Evolutionary conservation across 2,329 filamentous ascomycete species (phyloP).

Genomic region (Fusarium gaditjirri): DNA sequence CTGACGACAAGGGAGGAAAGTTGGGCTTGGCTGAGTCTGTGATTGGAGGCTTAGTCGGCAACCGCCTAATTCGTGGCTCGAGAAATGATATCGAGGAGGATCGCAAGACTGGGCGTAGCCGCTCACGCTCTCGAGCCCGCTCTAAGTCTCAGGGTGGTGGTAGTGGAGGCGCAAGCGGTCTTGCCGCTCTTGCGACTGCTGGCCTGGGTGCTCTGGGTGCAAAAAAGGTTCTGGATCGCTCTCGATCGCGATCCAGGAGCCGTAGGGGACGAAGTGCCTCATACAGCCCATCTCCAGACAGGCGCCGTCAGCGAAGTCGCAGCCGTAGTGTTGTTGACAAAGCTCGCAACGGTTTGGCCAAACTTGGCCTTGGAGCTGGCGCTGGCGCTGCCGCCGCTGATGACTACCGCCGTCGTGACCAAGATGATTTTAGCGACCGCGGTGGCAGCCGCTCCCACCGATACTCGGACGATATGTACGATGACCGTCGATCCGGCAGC

Average conservation of each 20-base stretch:
- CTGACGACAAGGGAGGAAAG: conserved; percentile 80
- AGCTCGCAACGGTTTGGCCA: conserved; percentile 69
- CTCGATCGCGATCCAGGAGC: conserved; percentile 65
- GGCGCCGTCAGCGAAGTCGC: conserved; percentile 60
- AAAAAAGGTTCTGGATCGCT: conserved; percentile 69
- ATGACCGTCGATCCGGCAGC: conserved; percentile 55
- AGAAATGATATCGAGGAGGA: conserved; percentile 73
- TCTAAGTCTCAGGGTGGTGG: conserved; percentile 60
- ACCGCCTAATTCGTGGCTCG: conserved; percentile 85
- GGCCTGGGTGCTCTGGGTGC: conserved; percentile 69
- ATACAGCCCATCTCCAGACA: conserved; percentile 57
- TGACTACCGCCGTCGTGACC: conserved; percentile 53
- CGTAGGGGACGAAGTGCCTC: conserved; percentile 63
- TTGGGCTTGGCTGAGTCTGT: conserved; percentile 87
- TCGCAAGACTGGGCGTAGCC: conserved; percentile 69
- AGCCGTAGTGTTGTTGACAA: conserved; percentile 74
- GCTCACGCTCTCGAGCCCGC: conserved; percentile 74
- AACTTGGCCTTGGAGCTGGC: conserved; percentile 67
- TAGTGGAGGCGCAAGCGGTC: conserved; percentile 56
- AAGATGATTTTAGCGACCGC: conserved; percentile 58
- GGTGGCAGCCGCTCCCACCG: conserved; percentile 53
- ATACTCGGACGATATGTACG: conserved; percentile 58
- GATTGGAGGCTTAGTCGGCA: conserved; percentile 87
- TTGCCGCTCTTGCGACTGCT: conserved; percentile 72
- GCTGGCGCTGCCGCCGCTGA: conserved; percentile 46